A percentile compares a stretch with the other conserved stretches of the same genome.
These are phyloP conservation scores for Cyberlindnera mississippiensis DNA, from an alignment of 805 yeast genomes.

Conservation along the genomic window DNA sequence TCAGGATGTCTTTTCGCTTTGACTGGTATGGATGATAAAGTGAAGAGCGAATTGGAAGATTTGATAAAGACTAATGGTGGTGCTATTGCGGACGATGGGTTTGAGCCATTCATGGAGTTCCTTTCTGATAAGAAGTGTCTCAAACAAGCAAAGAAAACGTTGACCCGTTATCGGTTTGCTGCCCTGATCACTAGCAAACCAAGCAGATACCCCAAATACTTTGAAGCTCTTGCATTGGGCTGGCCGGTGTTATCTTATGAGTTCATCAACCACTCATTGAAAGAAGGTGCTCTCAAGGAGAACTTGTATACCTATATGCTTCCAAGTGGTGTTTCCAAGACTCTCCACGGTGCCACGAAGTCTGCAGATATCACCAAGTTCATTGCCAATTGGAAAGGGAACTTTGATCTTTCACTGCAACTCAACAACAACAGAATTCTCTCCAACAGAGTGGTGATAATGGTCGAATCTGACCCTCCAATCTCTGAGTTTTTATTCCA, in stretches of 20 bases:
- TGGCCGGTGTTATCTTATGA: constrained; percentile 76
- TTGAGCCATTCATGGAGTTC: constrained; percentile 16
- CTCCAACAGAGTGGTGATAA: constrained; percentile 17
- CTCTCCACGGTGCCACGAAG: constrained; percentile 36
- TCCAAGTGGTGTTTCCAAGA: constrained; percentile 66
- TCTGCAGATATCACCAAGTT: constrained; percentile 48
- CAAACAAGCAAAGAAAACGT: constrained; percentile 11
- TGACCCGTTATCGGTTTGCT: constrained; percentile 43
- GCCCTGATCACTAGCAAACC: constrained; percentile 54
- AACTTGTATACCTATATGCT: constrained; percentile 44
- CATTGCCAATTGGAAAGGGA: constrained; percentile 33
- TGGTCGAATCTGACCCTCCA: constrained; percentile 24
- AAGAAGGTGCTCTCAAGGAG: constrained; percentile 25
- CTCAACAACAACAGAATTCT: constrained; percentile 34
- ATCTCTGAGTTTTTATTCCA: constrained; percentile 40
- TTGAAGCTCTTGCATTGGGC: constrained; percentile 73
- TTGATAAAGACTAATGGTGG: constrained; percentile 45
- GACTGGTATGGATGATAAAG: constrained; percentile 34
- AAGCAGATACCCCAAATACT: constrained; percentile 67
- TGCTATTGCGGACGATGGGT: constrained; percentile 32
- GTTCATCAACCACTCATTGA: constrained; percentile 50
- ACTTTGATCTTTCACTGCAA: constrained; percentile 37
- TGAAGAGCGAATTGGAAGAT: constrained; percentile 27
- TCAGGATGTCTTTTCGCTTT: constrained; percentile 36
- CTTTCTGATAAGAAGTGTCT: constrained; percentile 3